A percentile compares a stretch with the other conserved stretches of the same genome.
These are phyloP conservation scores for Flagelloscypha sp. DNA, from an alignment of 768 basidiomycete genomes.

Conservation along the genomic window DNA sequence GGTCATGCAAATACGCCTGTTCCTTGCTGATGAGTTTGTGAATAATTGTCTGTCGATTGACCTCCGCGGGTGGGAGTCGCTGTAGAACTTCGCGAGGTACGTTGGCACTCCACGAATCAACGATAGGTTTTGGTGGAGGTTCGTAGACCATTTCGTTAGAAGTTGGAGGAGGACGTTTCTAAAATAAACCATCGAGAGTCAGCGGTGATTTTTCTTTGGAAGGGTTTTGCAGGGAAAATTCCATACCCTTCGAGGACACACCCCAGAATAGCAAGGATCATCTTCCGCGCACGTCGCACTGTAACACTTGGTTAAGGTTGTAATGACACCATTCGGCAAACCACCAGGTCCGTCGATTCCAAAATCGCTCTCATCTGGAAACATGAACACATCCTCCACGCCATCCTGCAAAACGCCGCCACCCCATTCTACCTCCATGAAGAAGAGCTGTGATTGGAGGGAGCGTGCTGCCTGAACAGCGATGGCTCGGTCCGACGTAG, in stretches of 20 bases:
- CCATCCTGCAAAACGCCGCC: slow-evolving; percentile 73
- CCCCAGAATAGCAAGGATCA: slow-evolving; percentile 49
- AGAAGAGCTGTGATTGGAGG: slow-evolving; percentile 87
- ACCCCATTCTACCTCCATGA: slow-evolving; percentile 96
- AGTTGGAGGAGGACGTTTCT: too few species aligned
- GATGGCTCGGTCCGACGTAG: slow-evolving; percentile 70
- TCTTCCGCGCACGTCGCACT: slow-evolving; percentile 54
- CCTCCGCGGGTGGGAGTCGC: slow-evolving; percentile 41
- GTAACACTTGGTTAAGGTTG: slow-evolving; percentile 59
- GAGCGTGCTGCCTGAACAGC: slow-evolving; percentile 86
- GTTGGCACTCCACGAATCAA: too few species aligned
- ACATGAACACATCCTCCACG: slow-evolving; percentile 91
- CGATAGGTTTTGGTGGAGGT: too few species aligned
- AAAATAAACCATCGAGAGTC: too few species aligned
- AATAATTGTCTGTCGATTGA: slow-evolving; percentile 63
- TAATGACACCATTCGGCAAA: slow-evolving; percentile 62
- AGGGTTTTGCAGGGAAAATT: too few species aligned
- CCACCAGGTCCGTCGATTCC: slow-evolving; percentile 47
- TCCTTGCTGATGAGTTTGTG: slow-evolving; percentile 85
- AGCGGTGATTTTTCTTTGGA: too few species aligned
- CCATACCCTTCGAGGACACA: slow-evolving; percentile 44
- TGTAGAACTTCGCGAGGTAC: not conserved
- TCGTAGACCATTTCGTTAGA: too few species aligned
- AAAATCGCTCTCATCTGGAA: slow-evolving; percentile 75
- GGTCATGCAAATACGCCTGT: slow-evolving; percentile 81